Conservation (phyloP, 768 basidiomycete species). For the Daedaleopsis sinensis region DNA sequence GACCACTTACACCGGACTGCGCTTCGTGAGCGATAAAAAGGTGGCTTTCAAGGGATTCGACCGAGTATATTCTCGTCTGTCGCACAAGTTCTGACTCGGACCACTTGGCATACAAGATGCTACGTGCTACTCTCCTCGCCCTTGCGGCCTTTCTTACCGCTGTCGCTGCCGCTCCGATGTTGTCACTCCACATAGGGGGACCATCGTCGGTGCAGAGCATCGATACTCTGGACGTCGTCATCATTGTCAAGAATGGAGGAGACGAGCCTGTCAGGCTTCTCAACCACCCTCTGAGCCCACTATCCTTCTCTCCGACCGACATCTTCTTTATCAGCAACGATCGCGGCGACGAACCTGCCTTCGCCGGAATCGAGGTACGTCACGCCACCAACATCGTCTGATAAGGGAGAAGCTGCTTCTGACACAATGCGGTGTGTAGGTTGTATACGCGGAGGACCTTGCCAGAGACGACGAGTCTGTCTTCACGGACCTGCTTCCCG, state of each 20-base stretch:
- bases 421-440: background rate
- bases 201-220: conserved; percentile 35
- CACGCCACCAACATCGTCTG: too few relatives aligned
- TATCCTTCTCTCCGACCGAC: conserved; percentile 44
- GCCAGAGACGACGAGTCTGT: conserved; percentile 27
- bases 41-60: too few relatives aligned
- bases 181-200: conserved; percentile 38
- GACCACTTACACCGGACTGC: too few relatives aligned
- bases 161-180: conserved; percentile 34
- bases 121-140: conserved; percentile 32
- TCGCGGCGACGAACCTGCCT: conserved; percentile 36
- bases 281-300: conserved; percentile 42
- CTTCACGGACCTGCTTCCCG: conserved; percentile 40
- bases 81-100: too few relatives aligned
- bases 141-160: conserved; percentile 31
- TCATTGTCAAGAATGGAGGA: conserved; percentile 28
- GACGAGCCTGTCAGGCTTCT: conserved; percentile 44
- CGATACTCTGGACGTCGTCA: conserved; percentile 38
- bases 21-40: too few relatives aligned
- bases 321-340: conserved; percentile 41
- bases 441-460: conserved; percentile 40
- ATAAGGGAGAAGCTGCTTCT: background rate
- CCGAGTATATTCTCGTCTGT: too few relatives aligned
- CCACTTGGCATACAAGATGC: background rate
- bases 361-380: conserved; percentile 41